Evolutionary conservation across 2,329 filamentous ascomycete species (phyloP), one percentile per base, ranked within the genome.

Genomic region (Trichoderma hamatum): DNA sequence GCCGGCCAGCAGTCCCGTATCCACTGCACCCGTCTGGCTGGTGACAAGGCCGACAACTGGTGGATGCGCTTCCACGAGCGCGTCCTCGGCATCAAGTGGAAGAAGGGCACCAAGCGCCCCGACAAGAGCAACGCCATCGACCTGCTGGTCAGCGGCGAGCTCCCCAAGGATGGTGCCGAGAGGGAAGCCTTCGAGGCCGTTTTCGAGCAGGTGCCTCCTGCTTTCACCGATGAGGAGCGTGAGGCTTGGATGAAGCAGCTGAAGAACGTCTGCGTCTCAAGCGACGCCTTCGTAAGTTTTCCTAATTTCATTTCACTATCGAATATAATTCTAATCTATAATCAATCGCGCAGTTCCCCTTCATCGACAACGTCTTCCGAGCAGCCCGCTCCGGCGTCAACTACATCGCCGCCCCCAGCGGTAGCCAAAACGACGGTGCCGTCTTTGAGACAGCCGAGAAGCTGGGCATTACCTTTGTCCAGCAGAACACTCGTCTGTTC

Each of bases 101-200:
- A 97, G 88, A 95, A 96, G 84, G 95, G 96, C 76, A 93, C 92
- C 78, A 98, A 98, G 89, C 90, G 96, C 69, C 88, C 96, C 58
- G 95, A 97, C 81, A 99, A 98, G 89, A 96, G 92, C 85, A 99
- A 99, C 80, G 95, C 94, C 73, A 97, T 98, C 77, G 96, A 98
- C 79, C 86, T 98, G 77, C 89, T 98, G 72, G 96, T 96, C 80
- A 96, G 92, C 71, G 95, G 95, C 64, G 88, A 97, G 81, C 88
- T 97, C 30, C 94, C 95, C 67, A 91, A 91, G 80, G 88, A 87
- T 24, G 94, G 94, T 3, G 85, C 92, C 46, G 96, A 99, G 86
- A 90, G 90, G 72, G 91, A 92, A 74, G 90, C 90, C 71, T 99
- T 96, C 79, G 94, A 97, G 83, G 87, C 87, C 63, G 88, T 95